These are phyloP conservation scores for Colletotrichum graminicola DNA, from an alignment of 2,329 filamentous ascomycete species.

Conservation along the genomic window DNA sequence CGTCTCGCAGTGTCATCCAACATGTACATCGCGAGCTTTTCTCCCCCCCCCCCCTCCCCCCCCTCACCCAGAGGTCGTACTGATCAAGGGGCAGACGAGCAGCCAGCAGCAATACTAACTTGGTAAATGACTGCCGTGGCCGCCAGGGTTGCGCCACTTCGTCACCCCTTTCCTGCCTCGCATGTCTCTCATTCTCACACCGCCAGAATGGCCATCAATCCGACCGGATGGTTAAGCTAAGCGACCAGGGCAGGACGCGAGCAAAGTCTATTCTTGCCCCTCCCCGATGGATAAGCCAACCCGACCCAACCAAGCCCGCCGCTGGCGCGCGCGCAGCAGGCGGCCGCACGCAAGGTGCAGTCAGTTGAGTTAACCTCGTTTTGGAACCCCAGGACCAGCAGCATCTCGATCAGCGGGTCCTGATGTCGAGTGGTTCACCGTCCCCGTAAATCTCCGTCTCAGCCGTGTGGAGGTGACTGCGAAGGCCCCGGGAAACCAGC, in stretches of 20 bases:
- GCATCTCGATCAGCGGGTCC: neutral
- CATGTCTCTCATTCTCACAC: constrained; percentile 18
- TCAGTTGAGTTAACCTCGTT: neutral
- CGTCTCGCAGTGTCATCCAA: too few relatives aligned
- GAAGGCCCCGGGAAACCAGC: constrained; percentile 68
- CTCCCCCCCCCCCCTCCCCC: too few relatives aligned
- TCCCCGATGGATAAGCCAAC: neutral
- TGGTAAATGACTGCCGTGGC: neutral
- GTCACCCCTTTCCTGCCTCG: neutral
- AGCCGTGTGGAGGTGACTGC: constrained; percentile 60
- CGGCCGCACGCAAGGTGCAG: neutral
- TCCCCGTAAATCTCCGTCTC: constrained; percentile 32
- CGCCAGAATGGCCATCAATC: constrained; percentile 26
- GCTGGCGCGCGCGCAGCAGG: neutral
- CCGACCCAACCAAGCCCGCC: neutral
- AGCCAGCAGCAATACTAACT: neutral
- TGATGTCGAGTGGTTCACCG: constrained; percentile 18
- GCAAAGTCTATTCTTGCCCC: constrained; percentile 18
- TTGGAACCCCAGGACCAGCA: neutral
- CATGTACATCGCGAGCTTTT: neutral
- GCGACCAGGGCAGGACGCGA: constrained; percentile 26
- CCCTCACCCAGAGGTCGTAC: neutral
- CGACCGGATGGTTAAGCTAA: constrained; percentile 40
- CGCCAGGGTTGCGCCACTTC: neutral
- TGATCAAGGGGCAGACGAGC: neutral